Base-by-base conservation (phyloP, 2,329 filamentous ascomycete species). In the Trichoderma endophyticum region DNA sequence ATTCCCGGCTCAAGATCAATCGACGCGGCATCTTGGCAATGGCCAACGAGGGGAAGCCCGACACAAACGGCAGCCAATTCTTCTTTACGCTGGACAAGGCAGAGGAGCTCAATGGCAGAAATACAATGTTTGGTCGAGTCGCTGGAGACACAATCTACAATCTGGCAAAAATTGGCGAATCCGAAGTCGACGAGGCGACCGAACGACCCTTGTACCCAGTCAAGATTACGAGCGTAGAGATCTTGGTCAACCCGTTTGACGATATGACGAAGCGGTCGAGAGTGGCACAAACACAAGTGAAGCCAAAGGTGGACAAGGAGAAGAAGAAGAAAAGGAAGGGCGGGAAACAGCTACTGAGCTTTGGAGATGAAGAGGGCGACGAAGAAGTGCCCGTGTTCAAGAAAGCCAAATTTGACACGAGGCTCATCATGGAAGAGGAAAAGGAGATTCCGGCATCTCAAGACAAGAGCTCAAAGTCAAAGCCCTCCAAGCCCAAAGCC, bases 81-180 rank as follows among this genome's bases (percentile, higher is more conserved):
- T 99, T 99, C 84, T 91, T 99, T 73, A 98, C 96, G 0, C 83
- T 99, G 68, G 94, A 90, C 74, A 94, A 92, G 79, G 86, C 95
- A 28, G 91, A 94, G 30, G 94, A 98, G 84, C 81, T 99, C 78
- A 93, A 92, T 76, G 92, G 92, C 66, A 93, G 93, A 82, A 98
- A 98, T 81, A 98, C 96, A 0, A 84, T 98, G 80, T 98, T 99
- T 84, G 96, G 96, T 21, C 87, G 96, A 71, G 88, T 99, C 59
- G 94, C 93, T 43, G 96, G 95, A 32, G 94, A 98, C 75, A 98
- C 95, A 18, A 96, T 99, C 70, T 99, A 97, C 83, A 98, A 98
- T 80, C 81, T 99, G 78, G 91, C 95, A 78, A 97, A 95, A 82
- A 97, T 98, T 86, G 94, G 92, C 24, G 95, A 98, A 79, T 89